A percentile compares a stretch with the other conserved stretches of the same genome.
Conservation (phyloP, 2,329 filamentous ascomycete genomes). For the Alternaria sp. region DNA sequence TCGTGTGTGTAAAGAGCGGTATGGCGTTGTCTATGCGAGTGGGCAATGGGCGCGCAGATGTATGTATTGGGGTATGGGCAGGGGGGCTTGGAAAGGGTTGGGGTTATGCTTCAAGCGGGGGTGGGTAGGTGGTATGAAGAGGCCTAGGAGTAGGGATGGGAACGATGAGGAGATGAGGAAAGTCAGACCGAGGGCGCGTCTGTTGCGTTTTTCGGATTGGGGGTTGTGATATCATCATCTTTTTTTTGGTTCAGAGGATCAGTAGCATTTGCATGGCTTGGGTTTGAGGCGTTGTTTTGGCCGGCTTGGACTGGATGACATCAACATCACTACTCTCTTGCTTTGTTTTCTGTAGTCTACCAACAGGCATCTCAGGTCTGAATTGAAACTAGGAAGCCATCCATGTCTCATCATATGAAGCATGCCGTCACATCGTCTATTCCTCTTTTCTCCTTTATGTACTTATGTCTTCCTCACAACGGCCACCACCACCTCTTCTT, state of each 20-base stretch:
- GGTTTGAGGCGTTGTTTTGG: too few relatives aligned
- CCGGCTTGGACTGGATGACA: neutral
- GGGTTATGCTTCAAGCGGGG: neutral
- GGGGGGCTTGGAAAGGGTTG: constrained; percentile 1
- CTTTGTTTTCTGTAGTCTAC: neutral
- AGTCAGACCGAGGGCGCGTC: neutral
- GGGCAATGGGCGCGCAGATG: neutral
- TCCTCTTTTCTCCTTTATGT: too few relatives aligned
- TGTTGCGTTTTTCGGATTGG: neutral
- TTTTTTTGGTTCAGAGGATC: neutral
- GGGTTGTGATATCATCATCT: neutral
- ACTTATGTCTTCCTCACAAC: neutral
- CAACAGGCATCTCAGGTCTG: neutral
- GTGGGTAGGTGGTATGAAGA: neutral
- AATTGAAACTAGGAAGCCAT: neutral
- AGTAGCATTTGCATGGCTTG: too few relatives aligned
- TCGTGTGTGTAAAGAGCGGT: neutral
- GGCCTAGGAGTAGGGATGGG: neutral
- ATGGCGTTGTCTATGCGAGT: neutral
- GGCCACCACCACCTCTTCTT: neutral
- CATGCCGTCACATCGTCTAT: too few relatives aligned
- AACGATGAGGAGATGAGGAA: neutral
- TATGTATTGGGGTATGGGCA: constrained; percentile 1
- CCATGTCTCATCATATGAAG: neutral
- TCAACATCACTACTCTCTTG: constrained; percentile 2